Percentiles rank a stretch among this genome's conserved stretches.
phyloP scores from a whole-genome alignment of 306 rosid species.

The Cicer judaicum region DNA sequence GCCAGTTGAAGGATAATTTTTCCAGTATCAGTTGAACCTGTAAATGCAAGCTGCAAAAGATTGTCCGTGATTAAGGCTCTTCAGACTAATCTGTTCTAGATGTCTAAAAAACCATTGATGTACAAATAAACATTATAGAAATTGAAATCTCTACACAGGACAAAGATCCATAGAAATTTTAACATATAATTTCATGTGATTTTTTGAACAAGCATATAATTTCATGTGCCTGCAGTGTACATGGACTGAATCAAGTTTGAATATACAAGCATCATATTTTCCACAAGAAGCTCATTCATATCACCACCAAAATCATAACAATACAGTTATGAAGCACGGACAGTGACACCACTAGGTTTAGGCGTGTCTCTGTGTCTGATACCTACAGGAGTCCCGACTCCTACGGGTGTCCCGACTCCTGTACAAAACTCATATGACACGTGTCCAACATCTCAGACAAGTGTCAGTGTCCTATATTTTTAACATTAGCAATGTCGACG shows the following conservation, averaged over 20 bases:
- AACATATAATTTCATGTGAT: neutral
- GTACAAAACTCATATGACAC: too few species aligned
- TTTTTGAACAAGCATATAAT: neutral
- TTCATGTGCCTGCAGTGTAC: neutral
- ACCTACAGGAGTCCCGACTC: too few species aligned
- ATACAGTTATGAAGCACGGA: too few species aligned
- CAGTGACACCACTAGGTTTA: too few species aligned
- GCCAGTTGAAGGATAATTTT: constrained; percentile 73
- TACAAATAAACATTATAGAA: constrained; percentile 17
- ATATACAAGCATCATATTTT: constrained; percentile 10
- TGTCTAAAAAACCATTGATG: neutral
- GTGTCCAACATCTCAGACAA: too few species aligned
- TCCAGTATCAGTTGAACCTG: constrained; percentile 92
- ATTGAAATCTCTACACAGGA: constrained; percentile 25
- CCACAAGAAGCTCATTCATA: constrained; percentile 14
- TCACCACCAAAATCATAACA: constrained; percentile 13
- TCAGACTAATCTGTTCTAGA: neutral
- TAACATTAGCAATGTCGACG: too few species aligned
- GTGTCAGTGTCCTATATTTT: too few species aligned
- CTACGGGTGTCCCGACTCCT: too few species aligned
- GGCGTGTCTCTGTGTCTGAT: too few species aligned
- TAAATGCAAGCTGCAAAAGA: constrained; percentile 84
- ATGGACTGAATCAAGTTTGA: constrained; percentile 25
- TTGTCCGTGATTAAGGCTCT: constrained; percentile 24
- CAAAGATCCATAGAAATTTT: neutral